These are phyloP conservation scores for Alternaria triticimaculans DNA, from an alignment of 2,329 filamentous ascomycete species.

Conservation along the genomic window DNA sequence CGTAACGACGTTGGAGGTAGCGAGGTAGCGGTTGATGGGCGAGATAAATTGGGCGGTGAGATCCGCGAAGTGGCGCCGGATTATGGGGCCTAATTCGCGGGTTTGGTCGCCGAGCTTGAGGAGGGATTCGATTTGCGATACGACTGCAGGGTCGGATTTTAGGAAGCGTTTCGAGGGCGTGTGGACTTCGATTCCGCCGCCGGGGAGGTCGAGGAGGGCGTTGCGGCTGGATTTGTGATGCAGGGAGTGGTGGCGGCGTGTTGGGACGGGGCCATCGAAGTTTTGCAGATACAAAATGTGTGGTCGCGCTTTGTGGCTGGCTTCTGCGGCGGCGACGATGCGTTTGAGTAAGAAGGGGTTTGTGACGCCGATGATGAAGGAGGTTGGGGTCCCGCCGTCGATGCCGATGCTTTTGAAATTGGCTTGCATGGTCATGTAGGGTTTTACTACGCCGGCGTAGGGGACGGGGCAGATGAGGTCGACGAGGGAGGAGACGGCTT, in stretches of 20 bases:
- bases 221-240: slow-evolving; percentile 46
- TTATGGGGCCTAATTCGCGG: slow-evolving; percentile 44
- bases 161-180: slow-evolving; percentile 47
- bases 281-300: slow-evolving; percentile 50
- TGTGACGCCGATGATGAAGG: slow-evolving; percentile 51
- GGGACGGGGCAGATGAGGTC: slow-evolving; percentile 51
- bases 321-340: slow-evolving; percentile 44
- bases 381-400: slow-evolving; percentile 47
- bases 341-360: slow-evolving; percentile 53
- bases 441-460: slow-evolving; percentile 49
- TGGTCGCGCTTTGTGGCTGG: slow-evolving; percentile 41
- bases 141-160: slow-evolving; percentile 44
- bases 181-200: slow-evolving; percentile 49
- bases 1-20: slow-evolving; percentile 43
- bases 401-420: slow-evolving; percentile 50
- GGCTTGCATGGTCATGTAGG: slow-evolving; percentile 54
- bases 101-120: slow-evolving; percentile 42
- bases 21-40: slow-evolving; percentile 51
- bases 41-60: slow-evolving; percentile 51
- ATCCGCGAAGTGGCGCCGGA: slow-evolving; percentile 52
- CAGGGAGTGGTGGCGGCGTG: slow-evolving; percentile 46
- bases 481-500: slow-evolving; percentile 49
- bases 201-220: slow-evolving; percentile 48
- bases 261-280: slow-evolving; percentile 44
- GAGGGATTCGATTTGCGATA: slow-evolving; percentile 44